Evolutionary conservation across 345 rosid genomes (phyloP), one percentile per base, ranked within the genome.

Genomic region (Acer campestre): DNA sequence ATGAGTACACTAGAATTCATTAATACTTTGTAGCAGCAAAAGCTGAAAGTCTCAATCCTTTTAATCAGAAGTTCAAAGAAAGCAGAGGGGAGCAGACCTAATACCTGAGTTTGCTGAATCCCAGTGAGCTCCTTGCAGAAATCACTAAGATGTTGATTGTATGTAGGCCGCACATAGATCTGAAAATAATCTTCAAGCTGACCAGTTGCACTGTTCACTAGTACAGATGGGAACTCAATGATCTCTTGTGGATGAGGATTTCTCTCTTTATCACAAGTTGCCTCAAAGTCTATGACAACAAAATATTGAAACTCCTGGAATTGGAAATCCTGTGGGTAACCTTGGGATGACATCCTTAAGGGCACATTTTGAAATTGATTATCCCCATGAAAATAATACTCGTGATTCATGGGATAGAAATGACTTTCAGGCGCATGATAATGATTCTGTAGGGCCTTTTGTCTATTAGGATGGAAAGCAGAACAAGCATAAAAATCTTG

Each of bases 241-340:
- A 88, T 88, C 81, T 88, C 91, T 72, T 84, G 88, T 3, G 88
- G 91, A 75, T 88, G 86, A 61, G 83, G 87, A 53, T 75, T 84
- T 73, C 69, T 82, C 55, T 81, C 88, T 77, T 82, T 88, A 70
- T 82, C 88, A 51, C 91, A 88, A 17, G 89, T 86, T 58, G 91
- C 91, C 85, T 88, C 91, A 71, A 88, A 88, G 69, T 88, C 91
- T 77, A 86, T 86, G 31, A 88, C 91, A 76, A 87, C 84, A 79
- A 87, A 85, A 53, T 87, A 84, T 67, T 82, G 88, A 51, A 88
- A 86, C 76, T 75, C 81, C 25, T 78, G 86, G 20, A 67, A 65
- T 11, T 23, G 79, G 61, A 70, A 73, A 55, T 80, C 84, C 18
- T 73, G 79, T 59, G 53, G 80, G 46, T 67, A 75, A 78, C 25